phyloP scores from a whole-genome alignment of 2,329 filamentous ascomycete species.

The Arthrinium phaeospermum region DNA sequence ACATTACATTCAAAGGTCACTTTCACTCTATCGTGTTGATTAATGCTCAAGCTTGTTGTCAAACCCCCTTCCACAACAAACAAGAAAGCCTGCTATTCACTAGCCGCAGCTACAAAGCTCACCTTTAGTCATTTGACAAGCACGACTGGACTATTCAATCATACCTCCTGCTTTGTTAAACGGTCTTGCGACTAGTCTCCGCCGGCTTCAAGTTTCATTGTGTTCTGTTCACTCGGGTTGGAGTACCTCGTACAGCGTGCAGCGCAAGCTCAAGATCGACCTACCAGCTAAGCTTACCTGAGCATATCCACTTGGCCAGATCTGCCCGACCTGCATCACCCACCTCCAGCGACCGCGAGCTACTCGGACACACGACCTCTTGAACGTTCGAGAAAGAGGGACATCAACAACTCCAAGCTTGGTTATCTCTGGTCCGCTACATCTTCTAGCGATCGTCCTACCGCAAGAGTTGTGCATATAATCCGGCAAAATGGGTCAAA shows the following conservation, averaged over 20 bases:
- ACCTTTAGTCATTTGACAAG: conserved; percentile 4
- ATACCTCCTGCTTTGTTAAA: background rate
- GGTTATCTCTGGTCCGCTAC: background rate
- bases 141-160: background rate
- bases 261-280: background rate
- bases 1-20: background rate
- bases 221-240: background rate
- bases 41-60: background rate
- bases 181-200: conserved; percentile 2
- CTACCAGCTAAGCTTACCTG: background rate
- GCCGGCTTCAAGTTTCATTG: conserved; percentile 15
- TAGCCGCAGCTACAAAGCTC: background rate
- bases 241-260: background rate
- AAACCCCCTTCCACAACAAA: background rate
- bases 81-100: background rate
- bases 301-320: conserved; percentile 22
- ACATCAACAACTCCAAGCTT: background rate
- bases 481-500: conserved; percentile 62
- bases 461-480: conserved; percentile 22
- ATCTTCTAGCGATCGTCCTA: background rate
- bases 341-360: conserved; percentile 9
- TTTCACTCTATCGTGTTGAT: background rate
- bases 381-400: conserved; percentile 7
- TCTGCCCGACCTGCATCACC: conserved; percentile 16
- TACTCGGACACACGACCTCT: conserved; percentile 11